A percentile compares a stretch with the other conserved stretches of the same genome.
Conservation (phyloP, 2,329 filamentous ascomycete species). For the Ophiosphaerella herpotricha region DNA sequence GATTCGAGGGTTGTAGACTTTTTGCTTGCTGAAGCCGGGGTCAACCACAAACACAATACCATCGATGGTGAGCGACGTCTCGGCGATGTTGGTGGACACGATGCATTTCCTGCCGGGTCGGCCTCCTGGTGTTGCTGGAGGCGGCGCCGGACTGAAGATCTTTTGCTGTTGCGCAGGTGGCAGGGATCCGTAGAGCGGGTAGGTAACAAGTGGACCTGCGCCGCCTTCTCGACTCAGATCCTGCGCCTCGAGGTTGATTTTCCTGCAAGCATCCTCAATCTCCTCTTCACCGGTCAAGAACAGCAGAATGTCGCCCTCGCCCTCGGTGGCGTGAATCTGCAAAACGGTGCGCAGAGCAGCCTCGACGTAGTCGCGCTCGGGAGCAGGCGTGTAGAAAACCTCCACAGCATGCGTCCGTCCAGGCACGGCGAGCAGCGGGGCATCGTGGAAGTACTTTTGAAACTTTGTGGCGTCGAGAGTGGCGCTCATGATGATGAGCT, state of each 20-base stretch:
- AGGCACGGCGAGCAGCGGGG: slow-evolving; percentile 89
- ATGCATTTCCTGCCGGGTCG: slow-evolving; percentile 92
- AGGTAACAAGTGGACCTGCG: slow-evolving; percentile 85
- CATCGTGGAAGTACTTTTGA: slow-evolving; percentile 94
- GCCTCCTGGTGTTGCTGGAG: slow-evolving; percentile 72
- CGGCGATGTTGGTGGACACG: slow-evolving; percentile 95
- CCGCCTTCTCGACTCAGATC: slow-evolving; percentile 91
- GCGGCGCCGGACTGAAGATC: slow-evolving; percentile 90
- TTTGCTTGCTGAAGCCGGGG: slow-evolving; percentile 98
- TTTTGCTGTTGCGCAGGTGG: slow-evolving; percentile 91
- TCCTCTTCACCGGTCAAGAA: slow-evolving; percentile 98
- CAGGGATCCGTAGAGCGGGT: slow-evolving; percentile 91
- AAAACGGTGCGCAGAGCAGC: slow-evolving; percentile 91
- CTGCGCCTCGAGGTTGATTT: slow-evolving; percentile 87
- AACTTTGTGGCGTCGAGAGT: slow-evolving; percentile 98
- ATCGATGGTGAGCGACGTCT: slow-evolving; percentile 96
- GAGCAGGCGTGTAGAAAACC: slow-evolving; percentile 97
- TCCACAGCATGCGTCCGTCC: slow-evolving; percentile 96
- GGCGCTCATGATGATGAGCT: slow-evolving; percentile 94
- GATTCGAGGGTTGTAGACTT: slow-evolving; percentile 97
- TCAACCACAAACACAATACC: slow-evolving; percentile 99
- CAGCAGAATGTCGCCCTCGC: slow-evolving; percentile 88
- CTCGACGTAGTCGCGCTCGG: slow-evolving; percentile 95
- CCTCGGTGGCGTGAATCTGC: slow-evolving; percentile 92
- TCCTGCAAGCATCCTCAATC: slow-evolving; percentile 93